These are phyloP conservation scores for Rubroboletus satanas DNA, from an alignment of 768 basidiomycete species.

Conservation along the genomic window DNA sequence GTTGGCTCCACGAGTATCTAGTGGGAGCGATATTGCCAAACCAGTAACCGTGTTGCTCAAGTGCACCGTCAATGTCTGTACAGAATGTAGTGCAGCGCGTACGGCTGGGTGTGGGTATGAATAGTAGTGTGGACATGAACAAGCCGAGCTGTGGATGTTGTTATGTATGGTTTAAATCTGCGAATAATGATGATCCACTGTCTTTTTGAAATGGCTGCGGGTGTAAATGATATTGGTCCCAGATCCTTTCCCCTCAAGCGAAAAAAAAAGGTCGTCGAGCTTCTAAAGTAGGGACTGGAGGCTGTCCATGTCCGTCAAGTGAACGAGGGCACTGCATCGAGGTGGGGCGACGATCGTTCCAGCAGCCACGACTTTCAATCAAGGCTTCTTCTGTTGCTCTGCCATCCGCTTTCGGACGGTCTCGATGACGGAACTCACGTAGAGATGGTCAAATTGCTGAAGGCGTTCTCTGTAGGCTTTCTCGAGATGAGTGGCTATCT, in stretches of 20 bases:
- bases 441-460: slow-evolving; percentile 33
- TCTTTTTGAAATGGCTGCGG: slow-evolving; percentile 1
- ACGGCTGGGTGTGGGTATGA: not conserved
- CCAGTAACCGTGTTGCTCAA: not conserved
- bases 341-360: slow-evolving; percentile 8
- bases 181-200: slow-evolving; percentile 7
- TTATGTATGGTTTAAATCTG: slow-evolving; percentile 8
- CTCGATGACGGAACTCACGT: slow-evolving; percentile 31
- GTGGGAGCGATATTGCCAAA: slow-evolving; percentile 3
- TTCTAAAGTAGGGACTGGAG: slow-evolving; percentile 16
- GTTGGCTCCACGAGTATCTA: not conserved
- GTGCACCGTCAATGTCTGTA: not conserved
- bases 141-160: slow-evolving; percentile 3
- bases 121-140: slow-evolving; percentile 4
- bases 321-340: not conserved
- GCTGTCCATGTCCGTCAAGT: slow-evolving; percentile 4
- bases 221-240: slow-evolving; percentile 1
- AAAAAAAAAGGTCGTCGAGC: slow-evolving; percentile 2
- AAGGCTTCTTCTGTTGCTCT: slow-evolving; percentile 30
- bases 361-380: slow-evolving; percentile 11
- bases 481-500: slow-evolving; percentile 26
- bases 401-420: slow-evolving; percentile 31
- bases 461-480: slow-evolving; percentile 28
- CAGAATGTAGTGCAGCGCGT: not conserved
- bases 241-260: slow-evolving; percentile 1